Evolutionary conservation across 169 alveolate genomes (phyloP).

Genomic region (Plasmodium gallinaceum): DNA sequence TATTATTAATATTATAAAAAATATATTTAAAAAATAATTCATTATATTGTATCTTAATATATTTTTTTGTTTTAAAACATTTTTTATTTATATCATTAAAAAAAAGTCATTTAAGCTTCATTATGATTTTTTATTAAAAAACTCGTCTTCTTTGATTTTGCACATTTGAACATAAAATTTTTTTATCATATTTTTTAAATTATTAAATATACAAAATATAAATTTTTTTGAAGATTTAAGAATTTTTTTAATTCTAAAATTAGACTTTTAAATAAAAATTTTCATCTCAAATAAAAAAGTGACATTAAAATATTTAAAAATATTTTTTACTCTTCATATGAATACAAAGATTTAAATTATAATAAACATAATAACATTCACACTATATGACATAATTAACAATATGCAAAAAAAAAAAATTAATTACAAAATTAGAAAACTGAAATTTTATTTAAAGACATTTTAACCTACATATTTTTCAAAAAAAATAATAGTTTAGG

Average conservation of each 20-base stretch:
- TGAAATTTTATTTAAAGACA: background rate
- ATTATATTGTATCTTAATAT: constrained; percentile 12
- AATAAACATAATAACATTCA: background rate
- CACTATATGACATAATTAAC: background rate
- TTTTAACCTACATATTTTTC: background rate
- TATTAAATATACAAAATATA: constrained; percentile 19
- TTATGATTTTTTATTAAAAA: constrained; percentile 14
- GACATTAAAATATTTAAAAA: constrained; percentile 11
- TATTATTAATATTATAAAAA: constrained; percentile 4
- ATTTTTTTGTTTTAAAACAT: constrained; percentile 11
- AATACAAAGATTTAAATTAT: constrained; percentile 19
- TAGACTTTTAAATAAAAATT: constrained; percentile 46
- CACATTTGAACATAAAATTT: constrained; percentile 34
- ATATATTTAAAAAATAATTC: background rate
- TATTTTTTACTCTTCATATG: background rate
- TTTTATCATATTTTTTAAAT: constrained; percentile 20
- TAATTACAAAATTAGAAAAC: background rate
- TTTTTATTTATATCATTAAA: background rate
- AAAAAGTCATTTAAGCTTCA: background rate
- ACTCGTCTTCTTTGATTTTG: constrained; percentile 54
- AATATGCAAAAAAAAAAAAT: background rate
- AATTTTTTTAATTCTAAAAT: constrained; percentile 46
- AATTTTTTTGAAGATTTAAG: background rate
- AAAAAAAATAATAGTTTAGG: background rate
- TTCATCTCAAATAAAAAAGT: constrained; percentile 20